A percentile compares a stretch with the other conserved stretches of the same genome.
These are phyloP conservation scores for Exutisphaerella laricina DNA, from an alignment of 2,329 filamentous ascomycete genomes.

Conservation along the genomic window DNA sequence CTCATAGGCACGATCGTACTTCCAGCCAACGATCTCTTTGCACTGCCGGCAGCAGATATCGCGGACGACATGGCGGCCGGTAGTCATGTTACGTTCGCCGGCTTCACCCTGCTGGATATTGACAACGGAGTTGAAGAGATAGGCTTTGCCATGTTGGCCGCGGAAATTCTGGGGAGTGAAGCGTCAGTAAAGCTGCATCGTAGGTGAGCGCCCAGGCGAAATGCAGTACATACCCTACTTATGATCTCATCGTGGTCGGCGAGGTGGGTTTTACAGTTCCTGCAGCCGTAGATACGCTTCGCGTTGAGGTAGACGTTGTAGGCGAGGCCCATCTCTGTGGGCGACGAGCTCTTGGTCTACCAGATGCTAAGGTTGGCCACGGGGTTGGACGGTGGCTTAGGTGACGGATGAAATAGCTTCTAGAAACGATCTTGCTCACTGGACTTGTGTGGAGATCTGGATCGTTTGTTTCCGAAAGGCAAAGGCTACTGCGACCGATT, in stretches of 20 bases:
- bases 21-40: conserved; percentile 92
- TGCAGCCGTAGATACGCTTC: conserved; percentile 77
- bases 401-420: too few relatives aligned
- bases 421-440: too few relatives aligned
- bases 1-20: conserved; percentile 97
- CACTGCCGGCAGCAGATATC: conserved; percentile 91
- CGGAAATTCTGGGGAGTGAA: conserved; percentile 72
- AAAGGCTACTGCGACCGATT: too few relatives aligned
- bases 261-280: conserved; percentile 91
- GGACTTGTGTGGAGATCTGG: too few relatives aligned
- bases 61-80: conserved; percentile 85
- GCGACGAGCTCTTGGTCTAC: conserved; percentile 17
- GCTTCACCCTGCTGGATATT: conserved; percentile 79
- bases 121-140: conserved; percentile 90
- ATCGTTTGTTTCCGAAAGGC: too few relatives aligned
- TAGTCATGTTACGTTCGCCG: conserved; percentile 97
- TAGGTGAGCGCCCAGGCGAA: too few relatives aligned
- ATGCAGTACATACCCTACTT: conserved; percentile 69
- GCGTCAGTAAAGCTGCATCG: conserved; percentile 3
- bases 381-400: too few relatives aligned
- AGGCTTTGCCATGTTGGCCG: conserved; percentile 96
- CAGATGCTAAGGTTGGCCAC: too few relatives aligned
- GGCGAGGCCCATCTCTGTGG: conserved; percentile 30
- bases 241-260: conserved; percentile 95
- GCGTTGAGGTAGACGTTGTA: conserved; percentile 58